Percentiles rank a stretch among this genome's conserved stretches.
These are phyloP conservation scores for Athelia psychrophila DNA, from an alignment of 1,284 basidiomycete genomes.

Conservation along the genomic window DNA sequence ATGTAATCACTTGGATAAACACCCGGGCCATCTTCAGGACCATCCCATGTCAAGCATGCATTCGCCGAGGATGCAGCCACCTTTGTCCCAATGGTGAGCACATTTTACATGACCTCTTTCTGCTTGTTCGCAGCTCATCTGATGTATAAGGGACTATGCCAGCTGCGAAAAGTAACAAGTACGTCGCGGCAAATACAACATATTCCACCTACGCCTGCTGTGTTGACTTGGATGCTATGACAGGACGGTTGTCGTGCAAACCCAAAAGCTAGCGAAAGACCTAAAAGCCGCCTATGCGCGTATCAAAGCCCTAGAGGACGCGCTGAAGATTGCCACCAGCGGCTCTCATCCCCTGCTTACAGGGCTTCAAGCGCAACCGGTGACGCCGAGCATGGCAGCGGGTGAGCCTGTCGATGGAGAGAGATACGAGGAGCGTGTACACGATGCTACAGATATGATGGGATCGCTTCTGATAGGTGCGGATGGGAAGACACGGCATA, in stretches of 20 bases:
- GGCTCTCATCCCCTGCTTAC: not conserved
- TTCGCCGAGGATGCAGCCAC: slow-evolving; percentile 44
- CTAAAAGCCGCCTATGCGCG: slow-evolving; percentile 41
- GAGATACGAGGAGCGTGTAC: slow-evolving; percentile 15
- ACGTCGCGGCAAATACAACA: too few relatives aligned
- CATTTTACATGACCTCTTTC: not conserved
- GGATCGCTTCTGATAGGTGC: slow-evolving; percentile 43
- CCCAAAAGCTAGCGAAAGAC: slow-evolving; percentile 42
- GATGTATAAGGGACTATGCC: slow-evolving; percentile 37
- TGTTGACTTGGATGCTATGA: not conserved
- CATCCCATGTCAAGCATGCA: slow-evolving; percentile 52
- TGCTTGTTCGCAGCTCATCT: not conserved
- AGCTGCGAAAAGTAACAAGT: slow-evolving; percentile 58
- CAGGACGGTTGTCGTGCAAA: slow-evolving; percentile 47
- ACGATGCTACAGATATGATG: slow-evolving; percentile 30
- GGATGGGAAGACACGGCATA: slow-evolving; percentile 44
- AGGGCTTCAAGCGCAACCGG: slow-evolving; percentile 6
- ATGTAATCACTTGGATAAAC: not conserved
- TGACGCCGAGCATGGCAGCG: too few relatives aligned
- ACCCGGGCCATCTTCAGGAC: slow-evolving; percentile 26
- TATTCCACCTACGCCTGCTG: not conserved
- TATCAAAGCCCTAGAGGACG: slow-evolving; percentile 55
- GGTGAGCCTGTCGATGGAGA: slow-evolving; percentile 6
- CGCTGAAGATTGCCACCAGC: slow-evolving; percentile 29
- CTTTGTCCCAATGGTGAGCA: slow-evolving; percentile 48